Evolutionary conservation across 805 yeast genomes (phyloP).

Genomic region (Metschnikowia arizonensis): DNA sequence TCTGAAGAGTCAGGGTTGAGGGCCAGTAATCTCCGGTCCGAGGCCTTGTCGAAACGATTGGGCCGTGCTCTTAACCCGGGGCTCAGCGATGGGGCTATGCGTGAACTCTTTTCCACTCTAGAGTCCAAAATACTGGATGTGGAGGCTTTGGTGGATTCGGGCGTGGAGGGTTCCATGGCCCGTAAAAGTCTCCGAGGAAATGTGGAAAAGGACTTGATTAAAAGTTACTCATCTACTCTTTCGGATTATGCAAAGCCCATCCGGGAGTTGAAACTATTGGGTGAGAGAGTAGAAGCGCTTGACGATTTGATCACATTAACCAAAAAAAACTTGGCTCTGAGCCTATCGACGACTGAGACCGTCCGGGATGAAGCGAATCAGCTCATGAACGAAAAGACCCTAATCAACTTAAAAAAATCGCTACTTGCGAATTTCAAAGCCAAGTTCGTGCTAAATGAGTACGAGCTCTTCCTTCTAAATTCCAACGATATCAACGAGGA

Average conservation of each 20-base stretch:
- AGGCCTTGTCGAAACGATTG: constrained; percentile 40
- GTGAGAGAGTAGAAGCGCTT: constrained; percentile 12
- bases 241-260: constrained; percentile 34
- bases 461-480: constrained; percentile 60
- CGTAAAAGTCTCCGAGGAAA: constrained; percentile 58
- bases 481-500: constrained; percentile 46
- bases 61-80: constrained; percentile 47
- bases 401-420: constrained; percentile 46
- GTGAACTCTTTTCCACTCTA: constrained; percentile 31
- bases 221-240: constrained; percentile 41
- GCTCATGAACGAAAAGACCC: constrained; percentile 28
- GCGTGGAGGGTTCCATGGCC: constrained; percentile 53
- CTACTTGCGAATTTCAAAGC: constrained; percentile 52
- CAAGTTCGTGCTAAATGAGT: constrained; percentile 63
- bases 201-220: constrained; percentile 57
- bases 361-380: constrained; percentile 25
- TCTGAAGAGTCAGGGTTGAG: background rate
- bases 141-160: constrained; percentile 42
- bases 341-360: constrained; percentile 20
- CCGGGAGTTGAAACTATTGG: constrained; percentile 20
- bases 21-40: constrained; percentile 9
- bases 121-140: constrained; percentile 29
- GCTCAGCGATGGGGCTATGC: constrained; percentile 31
- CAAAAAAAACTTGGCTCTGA: constrained; percentile 36
- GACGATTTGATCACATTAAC: constrained; percentile 25